Evolutionary conservation across 257 asterid species (phyloP).

Genomic region (Nicotiana tabacum): DNA sequence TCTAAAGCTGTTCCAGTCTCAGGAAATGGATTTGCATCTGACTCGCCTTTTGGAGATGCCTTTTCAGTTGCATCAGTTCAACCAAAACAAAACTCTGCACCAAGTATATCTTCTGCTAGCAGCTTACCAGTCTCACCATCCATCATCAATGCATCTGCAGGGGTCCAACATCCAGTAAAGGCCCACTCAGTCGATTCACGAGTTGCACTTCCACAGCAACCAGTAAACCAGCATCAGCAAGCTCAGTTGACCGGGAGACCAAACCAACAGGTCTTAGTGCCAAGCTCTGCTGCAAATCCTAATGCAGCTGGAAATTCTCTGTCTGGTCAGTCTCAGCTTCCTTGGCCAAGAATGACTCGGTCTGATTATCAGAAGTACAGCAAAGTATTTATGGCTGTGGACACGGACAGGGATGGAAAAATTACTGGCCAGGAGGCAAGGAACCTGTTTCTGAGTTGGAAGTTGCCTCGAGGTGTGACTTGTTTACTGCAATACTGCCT

Average conservation of each 20-base stretch:
- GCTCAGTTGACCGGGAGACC: conserved; percentile 38
- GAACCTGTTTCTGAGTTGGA: conserved; percentile 92
- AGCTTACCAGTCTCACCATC: conserved; percentile 40
- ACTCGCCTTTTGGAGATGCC: conserved; percentile 55
- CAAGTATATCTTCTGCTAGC: conserved; percentile 31
- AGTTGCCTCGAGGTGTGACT: conserved; percentile 70
- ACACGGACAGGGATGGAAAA: conserved; percentile 90
- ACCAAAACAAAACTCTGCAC: conserved; percentile 35
- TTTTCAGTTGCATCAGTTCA: conserved; percentile 51
- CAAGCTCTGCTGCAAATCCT: conserved; percentile 43
- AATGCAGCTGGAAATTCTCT: conserved; percentile 34
- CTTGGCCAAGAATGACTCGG: conserved; percentile 88
- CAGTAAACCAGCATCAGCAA: conserved; percentile 39
- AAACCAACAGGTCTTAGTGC: conserved; percentile 44
- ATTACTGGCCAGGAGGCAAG: conserved; percentile 93
- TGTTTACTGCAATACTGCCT: not conserved
- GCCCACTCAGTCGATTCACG: conserved; percentile 15
- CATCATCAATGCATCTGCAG: conserved; percentile 30
- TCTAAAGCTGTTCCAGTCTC: conserved; percentile 37
- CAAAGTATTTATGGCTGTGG: conserved; percentile 88
- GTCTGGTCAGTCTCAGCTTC: conserved; percentile 49
- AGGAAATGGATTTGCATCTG: conserved; percentile 64
- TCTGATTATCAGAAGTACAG: conserved; percentile 81
- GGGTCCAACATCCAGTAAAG: conserved; percentile 40
- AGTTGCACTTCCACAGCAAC: conserved; percentile 27